Evolutionary conservation across 2,329 filamentous ascomycete genomes (phyloP), one percentile per base, ranked within the genome.

Genomic region (Xylaria sp.): DNA sequence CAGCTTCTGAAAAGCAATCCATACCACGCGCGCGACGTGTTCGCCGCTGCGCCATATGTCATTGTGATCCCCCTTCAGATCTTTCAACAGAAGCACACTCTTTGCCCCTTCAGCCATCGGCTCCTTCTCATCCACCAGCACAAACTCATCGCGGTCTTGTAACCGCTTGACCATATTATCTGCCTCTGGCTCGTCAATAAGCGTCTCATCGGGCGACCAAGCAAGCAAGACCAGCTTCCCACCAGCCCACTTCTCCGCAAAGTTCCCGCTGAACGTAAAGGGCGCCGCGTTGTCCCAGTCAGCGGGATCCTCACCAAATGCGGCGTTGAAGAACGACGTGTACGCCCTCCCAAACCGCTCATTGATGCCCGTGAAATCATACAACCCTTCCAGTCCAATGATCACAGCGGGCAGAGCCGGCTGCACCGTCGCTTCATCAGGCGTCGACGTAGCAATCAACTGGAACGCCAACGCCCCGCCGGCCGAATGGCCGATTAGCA

Each of bases 391-490:
- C 18, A 89, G 73, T 39, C 85, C 81, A 3, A 89, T 69, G n/a
- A 89, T 73, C 3, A 79, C 82, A 2, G 74, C 68, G 0, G 84
- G 84, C 16, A 76, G 69, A 4, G 71, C 72, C 2, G 76, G 63
- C 13, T 54, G 30, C 49, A 48, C 49, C 11, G 11, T 62, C 65
- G 64, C 1, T 72, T 73, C 11, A 68, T 65, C 75, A 34, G 58
- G 19, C 3, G 59, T 35, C 4, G 59, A 58, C 13, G 59, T 61
- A 18, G 82, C 81, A 37, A 83, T 72, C 10, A 83, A 71, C 73
- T 91, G 88, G 57, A 85, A 79, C 0, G 83, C 80, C 47, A 92
- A 73, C 3, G 83, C 86, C 2, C 80, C 86, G 52, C 86, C 86
- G 59, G 83, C 85, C 13, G 80, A 84, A 70, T 89, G 86, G 0